Percentiles rank a stretch among this genome's conserved stretches.
Conservation (phyloP, 257 asterid genomes). For the Ehretia macrophylla region DNA sequence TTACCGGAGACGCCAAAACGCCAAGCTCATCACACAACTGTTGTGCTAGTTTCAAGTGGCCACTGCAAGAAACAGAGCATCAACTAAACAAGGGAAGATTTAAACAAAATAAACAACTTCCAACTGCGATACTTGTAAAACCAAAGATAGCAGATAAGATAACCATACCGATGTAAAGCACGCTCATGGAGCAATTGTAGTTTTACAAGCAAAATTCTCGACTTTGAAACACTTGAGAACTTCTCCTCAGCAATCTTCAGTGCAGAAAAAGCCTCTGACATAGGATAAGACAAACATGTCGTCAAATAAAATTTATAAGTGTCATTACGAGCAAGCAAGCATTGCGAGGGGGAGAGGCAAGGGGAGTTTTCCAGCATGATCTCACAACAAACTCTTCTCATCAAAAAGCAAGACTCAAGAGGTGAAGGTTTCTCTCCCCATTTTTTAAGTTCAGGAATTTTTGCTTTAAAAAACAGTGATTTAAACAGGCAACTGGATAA, state of each 20-base stretch:
- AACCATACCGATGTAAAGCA: conserved; percentile 69
- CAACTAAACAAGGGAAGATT: conserved; percentile 13
- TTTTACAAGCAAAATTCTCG: conserved; percentile 68
- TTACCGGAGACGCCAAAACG: conserved; percentile 78
- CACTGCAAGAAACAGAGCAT: conserved; percentile 43
- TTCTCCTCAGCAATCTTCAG: conserved; percentile 72
- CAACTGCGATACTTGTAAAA: not conserved
- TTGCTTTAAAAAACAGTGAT: too few relatives aligned
- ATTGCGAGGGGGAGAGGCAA: too few relatives aligned
- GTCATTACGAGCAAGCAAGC: not conserved
- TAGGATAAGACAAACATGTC: not conserved
- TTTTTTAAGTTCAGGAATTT: too few relatives aligned
- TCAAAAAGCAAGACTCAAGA: too few relatives aligned
- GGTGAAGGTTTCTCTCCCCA: too few relatives aligned
- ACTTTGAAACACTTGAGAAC: conserved; percentile 69
- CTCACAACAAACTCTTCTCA: too few relatives aligned
- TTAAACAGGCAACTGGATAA: too few relatives aligned
- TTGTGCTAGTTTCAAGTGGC: conserved; percentile 76
- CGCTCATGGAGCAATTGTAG: conserved; percentile 83
- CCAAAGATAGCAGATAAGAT: conserved; percentile 4
- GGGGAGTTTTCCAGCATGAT: too few relatives aligned
- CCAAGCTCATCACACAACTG: conserved; percentile 80
- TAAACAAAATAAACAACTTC: not conserved
- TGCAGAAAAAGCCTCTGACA: conserved; percentile 84
- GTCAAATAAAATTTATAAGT: too few relatives aligned